Percentiles rank a stretch among this genome's conserved stretches.
These are phyloP conservation scores for Candida loeiensis DNA, from an alignment of 805 yeast species.

Conservation along the genomic window DNA sequence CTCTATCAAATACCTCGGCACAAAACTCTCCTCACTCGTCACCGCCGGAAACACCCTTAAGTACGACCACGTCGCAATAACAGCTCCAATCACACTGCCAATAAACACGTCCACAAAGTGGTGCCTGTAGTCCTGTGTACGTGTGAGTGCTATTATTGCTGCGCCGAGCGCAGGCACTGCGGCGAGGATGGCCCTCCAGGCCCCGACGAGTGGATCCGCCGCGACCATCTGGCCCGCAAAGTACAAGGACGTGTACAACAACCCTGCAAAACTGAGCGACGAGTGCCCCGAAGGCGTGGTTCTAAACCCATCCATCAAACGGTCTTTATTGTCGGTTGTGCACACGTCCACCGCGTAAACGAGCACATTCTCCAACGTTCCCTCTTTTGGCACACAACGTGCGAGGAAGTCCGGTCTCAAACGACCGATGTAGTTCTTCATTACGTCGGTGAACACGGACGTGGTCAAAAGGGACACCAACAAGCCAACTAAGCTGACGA, in stretches of 20 bases:
- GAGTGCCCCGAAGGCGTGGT: slow-evolving; percentile 85
- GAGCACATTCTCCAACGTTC: slow-evolving; percentile 51
- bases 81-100: slow-evolving; percentile 67
- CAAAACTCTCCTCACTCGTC: slow-evolving; percentile 9
- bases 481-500: slow-evolving; percentile 65
- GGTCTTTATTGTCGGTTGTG: slow-evolving; percentile 45
- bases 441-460: slow-evolving; percentile 61
- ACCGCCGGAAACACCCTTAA: slow-evolving; percentile 49
- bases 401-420: slow-evolving; percentile 90
- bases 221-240: slow-evolving; percentile 58
- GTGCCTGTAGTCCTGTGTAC: slow-evolving; percentile 92
- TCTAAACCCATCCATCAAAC: slow-evolving; percentile 67
- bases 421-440: slow-evolving; percentile 84
- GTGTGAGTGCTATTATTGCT: slow-evolving; percentile 68
- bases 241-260: slow-evolving; percentile 64
- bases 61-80: slow-evolving; percentile 58
- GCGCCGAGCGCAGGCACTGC: slow-evolving; percentile 66
- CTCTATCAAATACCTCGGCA: slow-evolving; percentile 4
- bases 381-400: slow-evolving; percentile 68
- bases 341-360: slow-evolving; percentile 65
- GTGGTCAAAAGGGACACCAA: slow-evolving; percentile 56
- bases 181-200: slow-evolving; percentile 59
- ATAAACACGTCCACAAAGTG: slow-evolving; percentile 80
- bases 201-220: slow-evolving; percentile 48
- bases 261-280: slow-evolving; percentile 63